Evolutionary conservation across 2,329 filamentous ascomycete species (phyloP), one percentile per base, ranked within the genome.

Genomic region (Nectriaceae sp.): DNA sequence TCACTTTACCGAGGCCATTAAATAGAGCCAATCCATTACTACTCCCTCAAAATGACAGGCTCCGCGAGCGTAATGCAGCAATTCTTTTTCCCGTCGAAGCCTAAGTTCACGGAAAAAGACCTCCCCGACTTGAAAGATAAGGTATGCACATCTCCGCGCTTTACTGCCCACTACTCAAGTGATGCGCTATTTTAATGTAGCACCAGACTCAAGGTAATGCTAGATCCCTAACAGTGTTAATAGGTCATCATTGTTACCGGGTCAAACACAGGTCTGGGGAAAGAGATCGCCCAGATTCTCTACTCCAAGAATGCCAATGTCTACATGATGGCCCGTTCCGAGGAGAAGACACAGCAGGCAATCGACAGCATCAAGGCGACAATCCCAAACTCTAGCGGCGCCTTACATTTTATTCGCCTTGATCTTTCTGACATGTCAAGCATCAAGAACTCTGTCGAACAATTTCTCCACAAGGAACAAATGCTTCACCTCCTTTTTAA

Each of bases 281-380:
- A 74, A 41, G 76, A 80, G 48, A 68, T 83, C 8, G 68, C 68
- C 36, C 71, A 71, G 35, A 75, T 83, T 8, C 69, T 84, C 11
- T 84, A 83, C 60, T 59, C 66, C 4, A 72, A 70, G n/a, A 76
- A 79, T 43, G 79, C 70, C 31, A 81, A 69, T 4, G 75, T 84
- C 24, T 83, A 82, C 61, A 62, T 82, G 37, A 76, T 77, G 10
- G 74, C 73, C 1, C 75, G 80, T 18, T 74, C 69, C 1, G 55
- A 68, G 16, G 56, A 65, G 3, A 77, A 77, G 54, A 74, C 70
- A 11, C 57, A 65, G 3, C 46, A 57, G 0, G 75, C 76, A 11
- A 76, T 82, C 15, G 60, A 65, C 4, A 52, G 60, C 21, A 76
- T 82, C 51, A 66, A 71, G 38, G 45, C 62, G 6, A 50, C 61